Base-by-base conservation (phyloP, 768 basidiomycete species). In the Phylloporus arenicola region DNA sequence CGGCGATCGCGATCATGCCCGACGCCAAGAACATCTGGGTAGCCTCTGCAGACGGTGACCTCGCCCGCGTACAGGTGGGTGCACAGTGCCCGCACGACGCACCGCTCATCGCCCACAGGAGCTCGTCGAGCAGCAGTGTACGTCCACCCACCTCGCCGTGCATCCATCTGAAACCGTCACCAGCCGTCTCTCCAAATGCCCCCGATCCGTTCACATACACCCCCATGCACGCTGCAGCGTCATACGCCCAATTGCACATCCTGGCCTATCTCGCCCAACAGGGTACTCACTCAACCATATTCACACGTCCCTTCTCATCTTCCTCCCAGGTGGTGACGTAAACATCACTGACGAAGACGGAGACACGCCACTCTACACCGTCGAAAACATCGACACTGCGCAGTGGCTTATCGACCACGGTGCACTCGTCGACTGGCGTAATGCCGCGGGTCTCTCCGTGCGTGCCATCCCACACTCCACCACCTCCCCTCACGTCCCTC, bases 221-320 rank as follows among this genome's bases (percentile, higher is more conserved):
- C 0, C 88, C 89, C 31, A 89, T 92, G 87, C 92, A 96, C 69
- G 93, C 93, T 16, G 92, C 93, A 13, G 92, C 93, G 1, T 95
- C 92, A 1, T 96, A 95, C 61, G 89, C 83, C 16, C 92, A 92
- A 27, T 64, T 87, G 9, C 69, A 84, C 42, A 66, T 93, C 37
- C 72, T 96, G 30, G 75, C 82, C 13, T 95, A 91, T 70, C 81
- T 96, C 50, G 72, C 92, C 50, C 79, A 82, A 13, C 75, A 74
- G 64, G 88, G 88, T 85, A 64, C 41, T 33, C 50, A 19, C 3
- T 39, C 20, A 42, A 17, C 45, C n/a, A n/a, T n/a, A 12, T 17
- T n/a, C 12, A 5, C 40, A 33, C 22, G 6, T 6, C 19, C n/a
- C 16, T 34, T 20, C 43, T 33, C 45, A 53, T 17, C 16, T 29